Evolutionary conservation across 768 basidiomycete species (phyloP).

Genomic region (Russula ochroleuca): DNA sequence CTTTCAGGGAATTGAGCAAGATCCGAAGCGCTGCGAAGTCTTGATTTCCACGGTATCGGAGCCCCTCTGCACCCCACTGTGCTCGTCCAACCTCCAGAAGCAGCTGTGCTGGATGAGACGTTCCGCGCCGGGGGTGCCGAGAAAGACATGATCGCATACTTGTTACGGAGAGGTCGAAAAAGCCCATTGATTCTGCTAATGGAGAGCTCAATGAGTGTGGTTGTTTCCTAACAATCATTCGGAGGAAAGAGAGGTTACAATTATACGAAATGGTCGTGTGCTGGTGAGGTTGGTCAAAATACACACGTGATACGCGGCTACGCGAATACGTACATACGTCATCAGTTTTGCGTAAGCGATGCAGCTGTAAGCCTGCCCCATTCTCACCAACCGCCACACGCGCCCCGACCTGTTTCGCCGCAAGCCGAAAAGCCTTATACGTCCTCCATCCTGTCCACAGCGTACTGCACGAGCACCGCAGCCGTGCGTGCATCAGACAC

Average conservation of each 20-base stretch:
- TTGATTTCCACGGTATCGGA: too few species aligned
- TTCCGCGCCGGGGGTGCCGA: too few species aligned
- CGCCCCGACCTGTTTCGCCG: constrained; percentile 47
- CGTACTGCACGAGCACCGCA: constrained; percentile 69
- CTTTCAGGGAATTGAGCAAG: too few species aligned
- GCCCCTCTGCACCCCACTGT: too few species aligned
- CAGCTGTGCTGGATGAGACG: too few species aligned
- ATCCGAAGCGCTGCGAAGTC: too few species aligned
- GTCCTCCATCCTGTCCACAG: constrained; percentile 68
- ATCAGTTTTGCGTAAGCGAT: too few species aligned
- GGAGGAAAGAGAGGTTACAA: not conserved
- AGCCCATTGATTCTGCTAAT: constrained; percentile 43
- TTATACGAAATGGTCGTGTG: not conserved
- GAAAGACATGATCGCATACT: constrained; percentile 34
- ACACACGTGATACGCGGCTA: constrained; percentile 6
- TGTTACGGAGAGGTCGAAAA: constrained; percentile 47
- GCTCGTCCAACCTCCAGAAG: too few species aligned
- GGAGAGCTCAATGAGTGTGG: constrained; percentile 32
- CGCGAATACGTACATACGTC: too few species aligned
- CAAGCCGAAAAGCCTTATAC: constrained; percentile 72
- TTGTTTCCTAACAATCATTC: constrained; percentile 3
- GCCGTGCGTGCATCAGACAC: constrained; percentile 79
- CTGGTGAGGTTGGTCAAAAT: too few species aligned
- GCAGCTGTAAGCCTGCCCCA: too few species aligned
- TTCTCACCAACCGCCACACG: constrained; percentile 31